phyloP scores from a whole-genome alignment of 805 yeast species.

The Spathaspora boniae region DNA sequence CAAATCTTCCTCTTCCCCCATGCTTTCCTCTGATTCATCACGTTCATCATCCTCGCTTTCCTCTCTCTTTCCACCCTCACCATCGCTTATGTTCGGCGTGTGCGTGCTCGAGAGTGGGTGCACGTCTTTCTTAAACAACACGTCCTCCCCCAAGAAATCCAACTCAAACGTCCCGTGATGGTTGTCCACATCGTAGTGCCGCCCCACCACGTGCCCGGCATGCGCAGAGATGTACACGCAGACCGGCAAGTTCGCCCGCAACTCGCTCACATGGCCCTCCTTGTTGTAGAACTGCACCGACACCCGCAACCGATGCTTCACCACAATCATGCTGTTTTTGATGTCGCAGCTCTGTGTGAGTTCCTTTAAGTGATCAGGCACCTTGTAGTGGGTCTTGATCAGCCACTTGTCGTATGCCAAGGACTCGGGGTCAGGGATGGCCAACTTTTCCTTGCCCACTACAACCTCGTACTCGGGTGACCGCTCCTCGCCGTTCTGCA shows the following conservation, averaged over 20 bases:
- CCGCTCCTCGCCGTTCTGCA: constrained; percentile 15
- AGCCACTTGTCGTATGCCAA: constrained; percentile 42
- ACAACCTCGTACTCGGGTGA: constrained; percentile 41
- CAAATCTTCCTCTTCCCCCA: constrained; percentile 18
- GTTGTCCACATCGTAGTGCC: constrained; percentile 29
- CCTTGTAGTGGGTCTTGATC: constrained; percentile 35
- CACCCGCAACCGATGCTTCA: constrained; percentile 44
- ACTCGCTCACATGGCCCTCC: constrained; percentile 49
- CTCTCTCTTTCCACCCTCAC: constrained; percentile 7
- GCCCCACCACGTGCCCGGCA: constrained; percentile 33
- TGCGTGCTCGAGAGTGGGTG: constrained; percentile 1
- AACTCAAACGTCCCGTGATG: constrained; percentile 22
- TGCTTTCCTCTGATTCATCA: too few species aligned
- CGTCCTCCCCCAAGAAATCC: constrained; percentile 22
- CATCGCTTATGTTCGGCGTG: constrained; percentile 11
- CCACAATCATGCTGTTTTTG: constrained; percentile 37
- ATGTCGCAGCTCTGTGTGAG: constrained; percentile 43
- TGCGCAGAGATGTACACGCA: constrained; percentile 40
- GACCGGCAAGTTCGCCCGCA: constrained; percentile 51
- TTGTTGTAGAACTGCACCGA: constrained; percentile 44
- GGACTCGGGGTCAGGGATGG: constrained; percentile 17
- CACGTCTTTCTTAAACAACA: constrained; percentile 20
- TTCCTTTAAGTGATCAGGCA: constrained; percentile 38
- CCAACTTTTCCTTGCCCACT: constrained; percentile 24
- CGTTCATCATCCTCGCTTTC: constrained; percentile 11